Percentiles rank a stretch among this genome's conserved stretches.
phyloP scores from a whole-genome alignment of 352 stramenopile species.

The Globisporangium carolinianum region DNA sequence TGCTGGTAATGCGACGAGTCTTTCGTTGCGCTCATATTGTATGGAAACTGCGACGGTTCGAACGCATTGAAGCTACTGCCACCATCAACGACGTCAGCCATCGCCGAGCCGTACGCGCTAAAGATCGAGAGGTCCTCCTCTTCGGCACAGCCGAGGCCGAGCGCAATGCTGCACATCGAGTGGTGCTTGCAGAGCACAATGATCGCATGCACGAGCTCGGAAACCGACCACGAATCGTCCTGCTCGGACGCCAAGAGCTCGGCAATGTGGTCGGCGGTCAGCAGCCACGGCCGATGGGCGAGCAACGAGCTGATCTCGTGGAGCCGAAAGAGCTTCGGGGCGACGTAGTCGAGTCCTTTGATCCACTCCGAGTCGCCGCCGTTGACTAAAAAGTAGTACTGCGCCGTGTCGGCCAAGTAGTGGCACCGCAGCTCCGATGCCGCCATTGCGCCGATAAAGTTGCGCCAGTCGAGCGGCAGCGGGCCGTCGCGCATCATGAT shows the following conservation, averaged over 20 bases:
- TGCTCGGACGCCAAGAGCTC: constrained; percentile 63
- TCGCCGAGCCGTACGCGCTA: constrained; percentile 43
- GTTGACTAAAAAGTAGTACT: constrained; percentile 84
- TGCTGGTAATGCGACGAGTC: constrained; percentile 2
- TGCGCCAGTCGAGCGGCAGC: constrained; percentile 71
- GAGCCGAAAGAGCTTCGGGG: constrained; percentile 75
- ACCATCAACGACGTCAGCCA: constrained; percentile 4
- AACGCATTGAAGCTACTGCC: not conserved
- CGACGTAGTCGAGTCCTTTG: constrained; percentile 75
- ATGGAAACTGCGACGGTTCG: constrained; percentile 15
- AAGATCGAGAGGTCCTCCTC: constrained; percentile 73
- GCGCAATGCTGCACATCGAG: constrained; percentile 74
- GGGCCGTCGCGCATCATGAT: constrained; percentile 79
- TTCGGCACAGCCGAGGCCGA: constrained; percentile 66
- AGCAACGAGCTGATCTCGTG: constrained; percentile 80
- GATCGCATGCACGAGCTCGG: constrained; percentile 82
- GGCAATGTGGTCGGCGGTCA: constrained; percentile 66
- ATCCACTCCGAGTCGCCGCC: constrained; percentile 74
- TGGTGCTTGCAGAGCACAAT: constrained; percentile 81
- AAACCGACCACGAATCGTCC: constrained; percentile 81
- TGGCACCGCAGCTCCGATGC: constrained; percentile 68
- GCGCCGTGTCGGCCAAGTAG: constrained; percentile 72
- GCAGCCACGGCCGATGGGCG: constrained; percentile 79
- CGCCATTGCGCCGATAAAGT: constrained; percentile 83
- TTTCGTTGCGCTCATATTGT: constrained; percentile 13